Evolutionary conservation across 169 alveolate genomes (phyloP).

Genomic region (Eimeria sp.): DNA sequence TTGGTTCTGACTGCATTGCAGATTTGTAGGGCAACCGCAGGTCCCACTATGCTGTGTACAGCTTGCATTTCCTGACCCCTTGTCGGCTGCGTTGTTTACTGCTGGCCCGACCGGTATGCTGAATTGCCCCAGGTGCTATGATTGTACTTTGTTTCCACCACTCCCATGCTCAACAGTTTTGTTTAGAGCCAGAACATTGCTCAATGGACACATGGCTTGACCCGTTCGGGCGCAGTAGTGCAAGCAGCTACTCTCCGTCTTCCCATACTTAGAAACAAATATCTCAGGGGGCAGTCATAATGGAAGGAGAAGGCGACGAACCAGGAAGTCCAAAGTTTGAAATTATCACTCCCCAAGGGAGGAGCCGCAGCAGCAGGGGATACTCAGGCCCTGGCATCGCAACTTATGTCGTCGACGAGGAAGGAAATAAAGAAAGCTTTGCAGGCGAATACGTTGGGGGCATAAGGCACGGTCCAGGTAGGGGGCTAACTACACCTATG

Average conservation of each 20-base stretch:
- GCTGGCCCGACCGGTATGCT: not conserved
- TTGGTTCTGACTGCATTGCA: not conserved
- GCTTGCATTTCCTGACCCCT: not conserved
- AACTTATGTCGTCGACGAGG: constrained; percentile 58
- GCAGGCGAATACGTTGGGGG: constrained; percentile 63
- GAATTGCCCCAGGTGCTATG: not conserved
- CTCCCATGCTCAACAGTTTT: not conserved
- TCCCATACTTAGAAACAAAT: not conserved
- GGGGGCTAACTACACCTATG: not conserved
- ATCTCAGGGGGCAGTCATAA: not conserved
- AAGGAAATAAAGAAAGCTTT: constrained; percentile 62
- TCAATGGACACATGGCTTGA: not conserved
- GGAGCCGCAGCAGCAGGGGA: constrained; percentile 71
- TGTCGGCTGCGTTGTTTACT: not conserved
- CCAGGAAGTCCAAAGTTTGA: constrained; percentile 27
- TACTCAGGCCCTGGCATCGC: constrained; percentile 76
- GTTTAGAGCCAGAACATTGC: not conserved
- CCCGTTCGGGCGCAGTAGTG: not conserved
- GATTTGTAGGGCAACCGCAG: not conserved
- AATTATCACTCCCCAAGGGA: constrained; percentile 42
- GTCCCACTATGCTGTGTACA: not conserved
- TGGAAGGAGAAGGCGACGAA: constrained; percentile 57
- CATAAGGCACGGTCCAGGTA: constrained; percentile 71
- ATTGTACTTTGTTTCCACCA: not conserved
- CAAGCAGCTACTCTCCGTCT: not conserved